Conservation (phyloP, 1,284 basidiomycete genomes). For the Cutaneotrichosporon cavernicola region DNA sequence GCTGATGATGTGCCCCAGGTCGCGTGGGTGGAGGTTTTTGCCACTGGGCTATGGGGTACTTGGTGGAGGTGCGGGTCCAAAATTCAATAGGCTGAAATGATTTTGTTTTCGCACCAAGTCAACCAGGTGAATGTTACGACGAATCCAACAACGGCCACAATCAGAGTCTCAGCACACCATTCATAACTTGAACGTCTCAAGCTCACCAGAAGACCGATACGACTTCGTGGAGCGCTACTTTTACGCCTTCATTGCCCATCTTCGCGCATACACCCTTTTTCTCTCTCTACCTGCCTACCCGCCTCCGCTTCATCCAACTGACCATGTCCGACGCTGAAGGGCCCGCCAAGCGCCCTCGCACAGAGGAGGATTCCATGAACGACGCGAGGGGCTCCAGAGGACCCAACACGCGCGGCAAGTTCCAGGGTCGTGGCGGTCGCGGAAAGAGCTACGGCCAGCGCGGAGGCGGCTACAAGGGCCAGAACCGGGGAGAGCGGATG, state of each 20-base stretch:
- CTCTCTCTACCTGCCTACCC: not conserved
- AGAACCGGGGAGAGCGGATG: not conserved
- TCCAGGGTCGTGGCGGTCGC: constrained; percentile 5
- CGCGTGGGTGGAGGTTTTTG: not conserved
- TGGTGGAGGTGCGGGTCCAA: not conserved
- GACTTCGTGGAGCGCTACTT: no score
- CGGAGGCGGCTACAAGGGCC: constrained; percentile 16
- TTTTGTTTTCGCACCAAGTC: not conserved
- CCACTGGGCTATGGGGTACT: not conserved
- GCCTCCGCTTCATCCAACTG: not conserved
- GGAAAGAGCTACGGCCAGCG: constrained; percentile 3
- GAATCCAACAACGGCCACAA: no score
- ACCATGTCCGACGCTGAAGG: constrained; percentile 6
- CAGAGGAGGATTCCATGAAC: constrained; percentile 25
- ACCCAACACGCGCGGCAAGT: not conserved
- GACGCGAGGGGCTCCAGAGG: not conserved
- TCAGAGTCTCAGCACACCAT: no score
- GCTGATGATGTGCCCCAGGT: no score
- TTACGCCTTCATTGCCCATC: no score
- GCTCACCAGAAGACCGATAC: no score
- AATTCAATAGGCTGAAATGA: not conserved
- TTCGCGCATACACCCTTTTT: no score
- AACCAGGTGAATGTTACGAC: no score
- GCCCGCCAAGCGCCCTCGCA: constrained; percentile 3
- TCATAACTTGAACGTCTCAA: not conserved